Base-by-base conservation (phyloP, 2,329 filamentous ascomycete species). In the Ophiostoma populinum region DNA sequence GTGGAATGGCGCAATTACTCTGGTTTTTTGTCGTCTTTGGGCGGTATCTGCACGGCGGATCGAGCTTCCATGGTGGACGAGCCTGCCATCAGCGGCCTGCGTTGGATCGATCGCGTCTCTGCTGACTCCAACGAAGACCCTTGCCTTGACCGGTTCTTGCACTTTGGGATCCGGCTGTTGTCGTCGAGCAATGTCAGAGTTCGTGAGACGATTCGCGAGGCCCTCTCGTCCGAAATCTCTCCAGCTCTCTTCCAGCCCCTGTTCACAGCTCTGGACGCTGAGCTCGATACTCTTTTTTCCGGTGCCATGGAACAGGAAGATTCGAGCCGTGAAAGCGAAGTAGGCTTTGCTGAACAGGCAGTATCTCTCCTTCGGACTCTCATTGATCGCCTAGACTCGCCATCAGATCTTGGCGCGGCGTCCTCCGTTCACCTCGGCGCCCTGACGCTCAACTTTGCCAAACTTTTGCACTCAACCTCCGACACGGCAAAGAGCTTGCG, bases 1-100 rank as follows among this genome's bases (percentile, higher is more conserved):
- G 62, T 66, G 1, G 71, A 78, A 46, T 80, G 75, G 75, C 64
- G 75, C 24, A 80, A 79, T 42, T 66, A 72, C 45, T 77, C 74
- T 2, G 75, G 75, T 0, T 77, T 80, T 42, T 57, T 80, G 9
- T 73, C 73, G 5, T 76, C 75, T 0, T 54, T 79, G 5, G 74
- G 72, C 11, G 74, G 75, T 3, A 65, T 73, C 36, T 80, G 75
- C 49, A 69, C 69, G 7, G 66, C 73, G 3, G 66, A 71, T 38
- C 67, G 72, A 47, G 58, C 65, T 32, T 56, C 62, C 34, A 55
- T 63, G 9, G 48, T 70, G 5, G 74, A 77, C 32, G 74, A 78
- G 35, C 59, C 69, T 12, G 55, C 63, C 12, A 53, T 70, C 10
- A 61, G 63, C 36, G 65, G 67, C 6, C 49, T 78, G 24, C 61